Evolutionary conservation across 768 basidiomycete genomes (phyloP), one percentile per base, ranked within the genome.

Genomic region (Hericium erinaceus): DNA sequence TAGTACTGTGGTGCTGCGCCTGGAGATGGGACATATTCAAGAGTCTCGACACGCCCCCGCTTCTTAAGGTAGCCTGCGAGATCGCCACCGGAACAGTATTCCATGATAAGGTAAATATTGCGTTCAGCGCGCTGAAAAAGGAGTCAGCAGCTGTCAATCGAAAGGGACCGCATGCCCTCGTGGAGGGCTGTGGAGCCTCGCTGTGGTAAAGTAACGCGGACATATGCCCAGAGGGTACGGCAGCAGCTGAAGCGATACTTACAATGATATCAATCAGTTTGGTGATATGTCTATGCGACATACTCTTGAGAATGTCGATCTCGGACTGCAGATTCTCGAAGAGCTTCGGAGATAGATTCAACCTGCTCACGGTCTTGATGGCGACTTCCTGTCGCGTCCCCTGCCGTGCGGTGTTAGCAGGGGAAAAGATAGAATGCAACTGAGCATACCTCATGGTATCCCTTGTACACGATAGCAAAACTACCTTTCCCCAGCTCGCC

Each of bases 271-370:
- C 93, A 55, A 94, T 83, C 26, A 99, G 76, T 63, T 84, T 85
- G 8, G 97, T 98, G 54, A 99, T 90, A 73, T 98, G 93, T 46
- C 89, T 77, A 71, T 99, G 94, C 4, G 87, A 89, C 53, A 98
- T 80, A 1, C 86, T 85, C 75, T 98, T 98, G 65, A 98, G 82
- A 61, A 99, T 98, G 61, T 92, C 85, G 58, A 98, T 98, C 77
- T 99, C 97, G 64, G 89, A 90, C 69, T 97, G 93, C n/a, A 98
- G 82, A 68, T 98, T 98, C 74, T 98, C 95, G 58, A 98, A 84
- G 16, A 98, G 81, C 73, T 98, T 99, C 13, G 89, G 77, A 39
- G 87, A 93, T 39, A 99, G 81, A 63, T 85, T 91, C 66, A 88
- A 83, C 54, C 87, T 83, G 58, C 89, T 86, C 56, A 99, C 92